A percentile compares a stretch with the other conserved stretches of the same genome.
phyloP scores from a whole-genome alignment of 106 monocot genomes.

The Dioscorea dumetorum region DNA sequence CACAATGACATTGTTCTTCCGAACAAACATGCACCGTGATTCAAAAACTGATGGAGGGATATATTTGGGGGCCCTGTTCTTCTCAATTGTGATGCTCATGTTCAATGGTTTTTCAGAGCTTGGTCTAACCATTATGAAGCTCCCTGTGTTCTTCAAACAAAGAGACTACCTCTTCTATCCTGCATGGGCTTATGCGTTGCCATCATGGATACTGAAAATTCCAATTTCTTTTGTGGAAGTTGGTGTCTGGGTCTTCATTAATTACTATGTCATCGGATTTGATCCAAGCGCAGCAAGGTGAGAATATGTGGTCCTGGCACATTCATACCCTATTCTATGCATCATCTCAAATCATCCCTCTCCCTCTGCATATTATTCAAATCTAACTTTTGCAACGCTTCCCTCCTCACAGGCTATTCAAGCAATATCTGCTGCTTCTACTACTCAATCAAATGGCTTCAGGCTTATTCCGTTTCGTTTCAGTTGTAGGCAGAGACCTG shows the following conservation, averaged over 20 bases:
- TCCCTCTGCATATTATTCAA: background rate
- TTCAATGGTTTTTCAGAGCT: slow-evolving; percentile 48
- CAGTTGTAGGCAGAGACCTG: slow-evolving; percentile 1
- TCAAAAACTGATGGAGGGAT: slow-evolving; percentile 19
- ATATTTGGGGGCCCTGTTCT: slow-evolving; percentile 45
- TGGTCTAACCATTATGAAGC: slow-evolving; percentile 29
- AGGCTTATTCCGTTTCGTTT: slow-evolving; percentile 7
- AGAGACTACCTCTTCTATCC: slow-evolving; percentile 48
- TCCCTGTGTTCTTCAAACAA: slow-evolving; percentile 66
- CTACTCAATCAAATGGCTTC: slow-evolving; percentile 10
- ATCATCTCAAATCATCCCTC: background rate
- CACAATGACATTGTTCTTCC: slow-evolving; percentile 43
- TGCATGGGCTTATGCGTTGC: slow-evolving; percentile 49
- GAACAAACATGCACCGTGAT: slow-evolving; percentile 42
- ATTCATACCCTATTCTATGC: background rate
- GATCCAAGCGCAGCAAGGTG: slow-evolving; percentile 44
- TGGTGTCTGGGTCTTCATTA: slow-evolving; percentile 28
- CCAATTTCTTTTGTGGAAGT: slow-evolving; percentile 38
- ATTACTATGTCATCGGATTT: slow-evolving; percentile 56
- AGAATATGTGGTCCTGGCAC: background rate
- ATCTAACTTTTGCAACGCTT: too few relatives aligned
- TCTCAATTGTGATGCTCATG: slow-evolving; percentile 27
- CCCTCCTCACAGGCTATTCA: slow-evolving; percentile 8
- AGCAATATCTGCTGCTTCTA: slow-evolving; percentile 8
- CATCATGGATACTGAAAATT: slow-evolving; percentile 49